These are phyloP conservation scores for Bruguiera hainesii DNA, from an alignment of 441 rosid species.

Conservation along the genomic window DNA sequence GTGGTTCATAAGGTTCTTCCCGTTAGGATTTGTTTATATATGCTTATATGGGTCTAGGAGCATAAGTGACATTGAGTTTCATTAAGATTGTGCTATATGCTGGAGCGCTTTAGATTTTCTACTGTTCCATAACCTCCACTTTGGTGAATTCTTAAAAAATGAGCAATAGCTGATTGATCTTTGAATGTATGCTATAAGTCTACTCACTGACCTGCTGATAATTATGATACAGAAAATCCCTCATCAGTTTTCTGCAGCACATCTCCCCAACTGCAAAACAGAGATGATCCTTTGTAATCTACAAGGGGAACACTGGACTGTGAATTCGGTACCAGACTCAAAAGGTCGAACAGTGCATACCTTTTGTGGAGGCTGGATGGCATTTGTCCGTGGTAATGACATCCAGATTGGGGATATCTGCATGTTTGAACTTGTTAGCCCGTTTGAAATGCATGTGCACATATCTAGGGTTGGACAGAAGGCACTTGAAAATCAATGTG, in stretches of 20 bases:
- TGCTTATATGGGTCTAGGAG: too few species aligned
- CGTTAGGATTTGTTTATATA: too few species aligned
- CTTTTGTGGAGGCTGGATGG: slow-evolving; percentile 71
- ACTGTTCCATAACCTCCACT: too few species aligned
- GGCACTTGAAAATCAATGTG: slow-evolving; percentile 21
- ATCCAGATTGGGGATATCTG: slow-evolving; percentile 54
- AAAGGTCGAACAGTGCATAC: slow-evolving; percentile 49
- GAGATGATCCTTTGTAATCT: slow-evolving; percentile 46
- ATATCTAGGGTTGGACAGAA: slow-evolving; percentile 40
- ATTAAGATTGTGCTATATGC: too few species aligned
- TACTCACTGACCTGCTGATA: slow-evolving; percentile 1
- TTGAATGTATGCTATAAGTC: neutral
- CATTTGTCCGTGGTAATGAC: slow-evolving; percentile 58
- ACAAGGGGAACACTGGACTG: slow-evolving; percentile 49
- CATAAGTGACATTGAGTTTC: too few species aligned
- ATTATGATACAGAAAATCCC: slow-evolving; percentile 54
- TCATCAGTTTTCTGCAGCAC: slow-evolving; percentile 47
- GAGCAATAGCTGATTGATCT: neutral
- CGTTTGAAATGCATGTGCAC: slow-evolving; percentile 51
- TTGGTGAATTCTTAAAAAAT: too few species aligned
- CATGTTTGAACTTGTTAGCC: slow-evolving; percentile 56
- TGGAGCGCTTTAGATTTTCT: too few species aligned
- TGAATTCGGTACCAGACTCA: slow-evolving; percentile 62
- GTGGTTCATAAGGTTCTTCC: too few species aligned
- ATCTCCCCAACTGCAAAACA: slow-evolving; percentile 57